Conservation (phyloP, 192 early-diverging fungal genomes). For the Coemansia sp. region DNA sequence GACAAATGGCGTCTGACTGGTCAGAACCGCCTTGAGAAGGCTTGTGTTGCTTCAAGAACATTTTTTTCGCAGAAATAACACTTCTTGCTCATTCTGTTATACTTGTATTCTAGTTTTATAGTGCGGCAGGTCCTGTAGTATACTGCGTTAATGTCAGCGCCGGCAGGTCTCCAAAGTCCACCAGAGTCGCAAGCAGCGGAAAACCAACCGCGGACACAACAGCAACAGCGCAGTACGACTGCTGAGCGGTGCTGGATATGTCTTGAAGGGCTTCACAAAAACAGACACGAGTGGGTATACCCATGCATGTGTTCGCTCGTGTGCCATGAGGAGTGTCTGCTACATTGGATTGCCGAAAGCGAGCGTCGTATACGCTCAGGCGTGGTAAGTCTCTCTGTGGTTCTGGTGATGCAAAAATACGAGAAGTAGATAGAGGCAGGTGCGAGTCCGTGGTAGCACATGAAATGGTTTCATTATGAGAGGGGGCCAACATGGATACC, state of each 20-base stretch:
- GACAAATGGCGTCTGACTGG: background rate
- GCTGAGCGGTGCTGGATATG: slow-evolving; percentile 72
- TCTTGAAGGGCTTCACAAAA: slow-evolving; percentile 65
- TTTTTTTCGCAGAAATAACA: background rate
- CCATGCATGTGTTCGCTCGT: slow-evolving; percentile 74
- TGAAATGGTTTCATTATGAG: background rate
- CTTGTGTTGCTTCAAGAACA: too few relatives aligned
- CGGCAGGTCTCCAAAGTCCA: background rate
- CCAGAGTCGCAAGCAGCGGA: slow-evolving; percentile 6
- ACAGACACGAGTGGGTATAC: slow-evolving; percentile 63
- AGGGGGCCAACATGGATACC: background rate
- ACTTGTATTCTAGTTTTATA: background rate
- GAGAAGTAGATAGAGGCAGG: background rate
- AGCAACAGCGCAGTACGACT: background rate
- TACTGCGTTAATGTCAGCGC: background rate
- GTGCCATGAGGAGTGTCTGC: slow-evolving; percentile 75
- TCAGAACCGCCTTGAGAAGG: too few relatives aligned
- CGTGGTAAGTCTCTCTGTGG: slow-evolving; percentile 28
- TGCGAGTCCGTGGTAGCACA: background rate
- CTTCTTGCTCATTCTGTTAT: background rate
- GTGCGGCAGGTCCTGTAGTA: background rate
- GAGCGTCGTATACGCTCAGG: slow-evolving; percentile 46
- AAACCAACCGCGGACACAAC: background rate
- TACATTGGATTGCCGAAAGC: slow-evolving; percentile 74
- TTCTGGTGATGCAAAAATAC: background rate